Conservation (phyloP, 441 rosid species). For the Erodium texanum region DNA sequence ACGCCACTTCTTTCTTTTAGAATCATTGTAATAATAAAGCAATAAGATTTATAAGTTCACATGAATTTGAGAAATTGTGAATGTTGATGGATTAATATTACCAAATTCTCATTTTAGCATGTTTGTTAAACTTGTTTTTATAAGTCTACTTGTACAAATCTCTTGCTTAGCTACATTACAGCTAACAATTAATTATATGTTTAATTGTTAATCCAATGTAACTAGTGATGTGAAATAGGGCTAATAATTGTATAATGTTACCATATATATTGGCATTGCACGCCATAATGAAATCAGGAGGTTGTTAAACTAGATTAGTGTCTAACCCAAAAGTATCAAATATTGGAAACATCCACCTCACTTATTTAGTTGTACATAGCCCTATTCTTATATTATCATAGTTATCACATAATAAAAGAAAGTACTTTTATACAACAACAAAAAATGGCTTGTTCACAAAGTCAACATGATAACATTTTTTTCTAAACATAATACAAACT, state of each 20-base stretch:
- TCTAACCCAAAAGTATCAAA: background rate
- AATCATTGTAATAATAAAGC: background rate
- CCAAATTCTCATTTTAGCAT: background rate
- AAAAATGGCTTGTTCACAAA: too few species aligned
- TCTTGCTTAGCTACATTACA: background rate
- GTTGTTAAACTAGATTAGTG: background rate
- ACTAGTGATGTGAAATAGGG: background rate
- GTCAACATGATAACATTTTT: too few species aligned
- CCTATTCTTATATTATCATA: too few species aligned
- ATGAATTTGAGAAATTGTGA: background rate
- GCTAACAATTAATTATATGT: too few species aligned
- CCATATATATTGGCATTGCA: background rate
- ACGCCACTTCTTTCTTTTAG: background rate
- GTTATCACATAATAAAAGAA: too few species aligned
- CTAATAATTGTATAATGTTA: background rate
- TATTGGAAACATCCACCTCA: background rate
- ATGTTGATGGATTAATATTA: background rate
- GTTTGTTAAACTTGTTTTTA: background rate
- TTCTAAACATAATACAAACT: too few species aligned
- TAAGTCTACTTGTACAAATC: background rate
- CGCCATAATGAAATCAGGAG: background rate
- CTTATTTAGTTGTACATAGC: too few species aligned
- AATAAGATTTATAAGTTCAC: too few species aligned
- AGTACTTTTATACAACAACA: background rate
- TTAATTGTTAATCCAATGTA: too few species aligned